Percentiles rank a stretch among this genome's conserved stretches.
phyloP scores from a whole-genome alignment of 208 protist genomes.

The Leishmania tarentolae region DNA sequence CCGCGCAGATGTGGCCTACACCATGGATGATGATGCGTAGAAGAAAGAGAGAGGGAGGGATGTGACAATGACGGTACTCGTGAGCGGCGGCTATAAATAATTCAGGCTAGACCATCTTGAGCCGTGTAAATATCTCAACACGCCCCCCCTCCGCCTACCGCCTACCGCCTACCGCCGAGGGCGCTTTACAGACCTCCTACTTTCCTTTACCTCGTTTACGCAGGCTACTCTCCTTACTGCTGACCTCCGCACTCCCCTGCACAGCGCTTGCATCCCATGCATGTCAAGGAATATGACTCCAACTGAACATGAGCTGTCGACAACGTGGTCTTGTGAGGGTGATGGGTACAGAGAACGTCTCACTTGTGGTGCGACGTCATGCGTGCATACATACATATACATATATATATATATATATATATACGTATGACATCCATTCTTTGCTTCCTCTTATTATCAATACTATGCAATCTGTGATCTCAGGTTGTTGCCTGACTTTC shows the following conservation, averaged over 20 bases:
- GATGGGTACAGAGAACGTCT: background rate
- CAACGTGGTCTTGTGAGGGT: background rate
- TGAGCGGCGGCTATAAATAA: background rate
- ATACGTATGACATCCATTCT: background rate
- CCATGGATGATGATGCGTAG: conserved; percentile 4
- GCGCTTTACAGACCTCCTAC: background rate
- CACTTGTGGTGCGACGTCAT: background rate
- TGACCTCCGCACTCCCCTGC: background rate
- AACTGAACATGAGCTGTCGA: background rate
- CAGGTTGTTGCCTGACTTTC: background rate
- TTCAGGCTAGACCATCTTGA: background rate
- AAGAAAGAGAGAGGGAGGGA: background rate
- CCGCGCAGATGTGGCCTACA: conserved; percentile 19
- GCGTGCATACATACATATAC: too few relatives aligned
- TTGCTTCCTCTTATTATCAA: background rate
- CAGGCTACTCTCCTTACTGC: background rate
- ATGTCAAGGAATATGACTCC: background rate
- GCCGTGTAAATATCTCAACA: background rate
- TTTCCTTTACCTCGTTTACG: background rate
- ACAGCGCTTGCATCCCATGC: background rate
- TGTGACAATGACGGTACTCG: background rate
- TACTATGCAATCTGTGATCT: background rate
- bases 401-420: conserved; percentile 5
- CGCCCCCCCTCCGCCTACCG: too few relatives aligned
- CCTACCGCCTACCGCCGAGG: background rate